Base-by-base conservation (phyloP, 116 monocot species). In the Posidonia oceanica region DNA sequence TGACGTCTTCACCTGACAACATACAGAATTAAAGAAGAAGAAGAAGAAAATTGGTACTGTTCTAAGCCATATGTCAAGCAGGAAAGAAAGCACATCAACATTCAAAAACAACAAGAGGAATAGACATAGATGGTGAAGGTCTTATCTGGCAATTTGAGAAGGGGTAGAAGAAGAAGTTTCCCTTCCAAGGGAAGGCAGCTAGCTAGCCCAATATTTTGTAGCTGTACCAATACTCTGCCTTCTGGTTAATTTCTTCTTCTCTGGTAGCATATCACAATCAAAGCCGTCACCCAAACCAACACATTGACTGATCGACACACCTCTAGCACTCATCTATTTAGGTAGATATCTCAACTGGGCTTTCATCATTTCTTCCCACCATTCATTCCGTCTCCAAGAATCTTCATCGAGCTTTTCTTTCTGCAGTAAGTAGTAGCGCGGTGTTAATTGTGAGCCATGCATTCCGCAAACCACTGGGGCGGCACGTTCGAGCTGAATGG, bases 381-480 rank as follows among this genome's bases (percentile, higher is more conserved):
- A 29, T 4, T 39, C 10, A 22, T 64, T 36, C 21, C 14, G 11
- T 5, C 63, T 15, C 6, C 29, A 63, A 15, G 5, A 36, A 39
- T 29, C 13, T 65, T 42, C 13, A 67, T 3, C 55, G 39, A 65
- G 39, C 11, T 14, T 3, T 56, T 16, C 15, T 59, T 4, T 22
- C 16, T 42, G 42, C 42, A 42, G 42, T 0, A 0, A 42, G 42
- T 0, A 0, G 42, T 5, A 42, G 42, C 8, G 42, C 42, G 3
- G 42, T 42, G 42, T 42, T 41, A 41, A 41, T 42, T 42, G 42
- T 8, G 42, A 42, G 8, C 48, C 12, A 48, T 80, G 93, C 81
- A 77, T 44, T 59, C 84, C 21, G 84, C 74, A 17, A 95, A 91
- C 77, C 86, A 84, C 67, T 96, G 96, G 96, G 91, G 92, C 36